Evolutionary conservation across 169 alveolate genomes (phyloP), one percentile per base, ranked within the genome.

Genomic region (Cryptosporidium andersoni): DNA sequence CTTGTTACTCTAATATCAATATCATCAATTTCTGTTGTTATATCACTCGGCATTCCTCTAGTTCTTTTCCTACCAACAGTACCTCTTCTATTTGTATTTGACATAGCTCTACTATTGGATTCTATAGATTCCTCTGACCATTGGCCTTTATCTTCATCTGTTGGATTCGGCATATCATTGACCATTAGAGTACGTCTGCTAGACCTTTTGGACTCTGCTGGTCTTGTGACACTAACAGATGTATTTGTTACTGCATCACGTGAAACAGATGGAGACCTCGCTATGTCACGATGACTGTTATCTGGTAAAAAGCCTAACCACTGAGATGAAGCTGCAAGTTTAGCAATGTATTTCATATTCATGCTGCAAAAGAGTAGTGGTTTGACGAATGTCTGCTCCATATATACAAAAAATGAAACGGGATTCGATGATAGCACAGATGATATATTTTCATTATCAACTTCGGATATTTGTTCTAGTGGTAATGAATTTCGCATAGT

Each of bases 61-160:
- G 85, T 74, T 74, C 85, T 56, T 45, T 74, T 74, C 48, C 62
- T 74, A 45, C 85, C 85, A 25, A 25, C 25, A 25, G 85, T n/a
- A 6, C 85, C 85, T 60, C 62, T 74, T 8, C 67, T 52, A 39
- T 60, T 60, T 2, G 65, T 60, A 67, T 67, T 67, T 49, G 66
- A 16, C 37, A 60, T 53, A n/a, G 85, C 55, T 60, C 85, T 51
- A 34, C 85, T 74, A 62, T 74, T 74, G 11, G 85, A 74, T 14
- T 74, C 85, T 3, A 68, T 68, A 12, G 85, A 74, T 37, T 74
- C 85, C 36, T 74, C 85, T 14, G 85, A 74, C 85, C 85, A 74
- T 43, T 74, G 85, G 4, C 85, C 85, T 43, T 74, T 74, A 25
- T 74, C 85, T 4, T 74, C 85, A 74, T 74, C 85, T 12, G 85